phyloP scores from a whole-genome alignment of 2,329 filamentous ascomycete genomes.

The Paecilomyces niveus region DNA sequence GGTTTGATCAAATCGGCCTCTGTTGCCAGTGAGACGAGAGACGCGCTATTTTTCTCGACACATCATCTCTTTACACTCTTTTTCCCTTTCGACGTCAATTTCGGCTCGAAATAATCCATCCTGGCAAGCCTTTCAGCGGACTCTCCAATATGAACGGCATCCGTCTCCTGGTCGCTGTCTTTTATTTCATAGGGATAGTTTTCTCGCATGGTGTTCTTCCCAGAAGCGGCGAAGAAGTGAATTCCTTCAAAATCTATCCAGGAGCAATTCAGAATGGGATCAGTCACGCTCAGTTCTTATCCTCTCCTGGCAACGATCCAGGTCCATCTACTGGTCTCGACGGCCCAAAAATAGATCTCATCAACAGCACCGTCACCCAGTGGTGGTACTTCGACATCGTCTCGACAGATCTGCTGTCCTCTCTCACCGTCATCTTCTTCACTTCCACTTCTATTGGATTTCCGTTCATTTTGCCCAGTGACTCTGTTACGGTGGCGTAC shows the following conservation, averaged over 20 bases:
- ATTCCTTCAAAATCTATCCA: not conserved
- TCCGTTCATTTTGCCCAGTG: conserved; percentile 20
- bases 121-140: not conserved
- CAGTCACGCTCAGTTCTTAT: not conserved
- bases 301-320: not conserved
- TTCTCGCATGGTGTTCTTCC: not conserved
- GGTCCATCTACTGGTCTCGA: conserved; percentile 12
- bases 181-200: not conserved
- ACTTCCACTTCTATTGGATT: conserved; percentile 25
- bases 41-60: too few species aligned
- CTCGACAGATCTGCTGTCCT: conserved; percentile 13
- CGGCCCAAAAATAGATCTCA: conserved; percentile 15
- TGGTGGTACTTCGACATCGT: conserved; percentile 39
- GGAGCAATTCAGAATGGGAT: not conserved
- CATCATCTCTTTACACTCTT: not conserved
- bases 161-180: not conserved
- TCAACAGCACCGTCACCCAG: conserved; percentile 26
- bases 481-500: conserved; percentile 16
- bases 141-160: not conserved
- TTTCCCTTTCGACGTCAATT: not conserved
- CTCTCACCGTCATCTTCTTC: conserved; percentile 27
- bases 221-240: not conserved
- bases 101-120: not conserved
- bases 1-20: too few species aligned
- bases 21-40: too few species aligned